Conservation (phyloP, 371 early-diverging fungal genomes). For the Mortierella sp. region DNA sequence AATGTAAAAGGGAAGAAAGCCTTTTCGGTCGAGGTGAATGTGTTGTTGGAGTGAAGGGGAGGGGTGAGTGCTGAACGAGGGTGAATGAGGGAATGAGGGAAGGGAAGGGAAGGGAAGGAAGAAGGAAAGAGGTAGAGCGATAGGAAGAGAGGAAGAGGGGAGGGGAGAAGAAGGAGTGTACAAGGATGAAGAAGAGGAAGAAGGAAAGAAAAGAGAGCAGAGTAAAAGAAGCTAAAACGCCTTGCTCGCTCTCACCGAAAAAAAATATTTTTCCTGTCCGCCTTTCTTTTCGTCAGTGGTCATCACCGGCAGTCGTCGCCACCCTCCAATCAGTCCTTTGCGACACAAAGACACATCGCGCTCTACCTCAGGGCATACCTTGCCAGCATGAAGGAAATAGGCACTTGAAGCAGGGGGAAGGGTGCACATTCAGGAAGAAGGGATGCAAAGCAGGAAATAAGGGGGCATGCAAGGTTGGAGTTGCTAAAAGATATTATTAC, state of each 20-base stretch:
- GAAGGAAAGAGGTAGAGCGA: neutral
- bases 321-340: neutral
- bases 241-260: too few species aligned
- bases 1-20: neutral
- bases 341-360: neutral
- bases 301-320: neutral
- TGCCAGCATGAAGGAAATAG: neutral
- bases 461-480: neutral
- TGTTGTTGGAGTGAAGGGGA: neutral
- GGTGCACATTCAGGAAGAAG: neutral
- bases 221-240: neutral
- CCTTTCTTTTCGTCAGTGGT: too few species aligned
- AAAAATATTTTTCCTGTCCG: neutral
- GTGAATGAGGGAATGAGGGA: neutral
- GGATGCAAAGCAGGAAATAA: neutral
- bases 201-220: neutral
- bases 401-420: constrained; percentile 4
- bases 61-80: neutral
- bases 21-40: neutral
- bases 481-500: neutral
- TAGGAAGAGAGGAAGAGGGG: neutral
- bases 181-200: neutral
- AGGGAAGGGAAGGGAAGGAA: neutral
- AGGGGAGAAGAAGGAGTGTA: neutral
- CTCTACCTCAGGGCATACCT: neutral